Evolutionary conservation across 768 basidiomycete species (phyloP), one percentile per base, ranked within the genome.

Genomic region (Pleurotus djamor): DNA sequence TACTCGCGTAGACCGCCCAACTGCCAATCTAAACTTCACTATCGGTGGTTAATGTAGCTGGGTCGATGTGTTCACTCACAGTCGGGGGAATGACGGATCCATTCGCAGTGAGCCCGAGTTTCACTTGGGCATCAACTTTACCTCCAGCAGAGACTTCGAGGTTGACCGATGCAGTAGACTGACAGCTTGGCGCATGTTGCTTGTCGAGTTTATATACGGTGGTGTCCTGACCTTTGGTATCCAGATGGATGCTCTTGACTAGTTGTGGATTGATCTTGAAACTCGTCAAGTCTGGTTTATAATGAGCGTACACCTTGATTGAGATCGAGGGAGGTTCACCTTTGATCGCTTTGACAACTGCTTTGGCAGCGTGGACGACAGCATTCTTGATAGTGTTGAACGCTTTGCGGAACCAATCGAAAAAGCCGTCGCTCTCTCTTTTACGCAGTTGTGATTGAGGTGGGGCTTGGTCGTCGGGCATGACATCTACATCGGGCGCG

Each of bases 401-500:
- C 8, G 54, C 54, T 5, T 56, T 56, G 7, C n/a, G 16, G 13
- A 44, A 8, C 54, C 54, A 56, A 32, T 56, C 54, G 4, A 12
- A 47, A 7, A 56, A 56, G 16, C 36, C 36, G 12, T 34, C 38
- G 21, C 38, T 41, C 4, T 4, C 38, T n/a, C 38, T 9, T n/a
- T n/a, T 41, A 41, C n/a, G n/a, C n/a, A 41, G 4, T 1, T 41
- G 38, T 1, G 10, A 10, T 41, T 1, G 38, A 41, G 38, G 38
- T n/a, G 38, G n/a, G 8, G 10, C 6, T 17, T 34, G 44, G 16
- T 14, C 28, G 7, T 12, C 21, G 1, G 21, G 21, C 21, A 28
- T 28, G 21, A 28, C 21, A 17, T 45, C 51, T 38, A 62, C 60
- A n/a, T 60, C 65, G 17, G 63, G 65, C 8, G 62, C 37, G 16